Evolutionary conservation across 2,329 filamentous ascomycete species (phyloP).

Genomic region (Fusarium sp.): DNA sequence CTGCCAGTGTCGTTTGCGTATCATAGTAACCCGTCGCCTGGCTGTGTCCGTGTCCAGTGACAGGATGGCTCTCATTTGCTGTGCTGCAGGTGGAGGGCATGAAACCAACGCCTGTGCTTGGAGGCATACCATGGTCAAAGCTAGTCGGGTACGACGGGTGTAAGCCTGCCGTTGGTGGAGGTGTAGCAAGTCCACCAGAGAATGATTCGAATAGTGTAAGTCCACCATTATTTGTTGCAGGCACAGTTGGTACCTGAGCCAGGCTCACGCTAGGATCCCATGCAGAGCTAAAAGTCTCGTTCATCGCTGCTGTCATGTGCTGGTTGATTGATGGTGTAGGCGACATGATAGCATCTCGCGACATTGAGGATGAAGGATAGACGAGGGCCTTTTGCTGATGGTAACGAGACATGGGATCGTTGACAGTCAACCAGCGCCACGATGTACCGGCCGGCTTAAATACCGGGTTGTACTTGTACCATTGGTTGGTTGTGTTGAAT

Average conservation of each 20-base stretch:
- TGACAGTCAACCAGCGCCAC: constrained; percentile 73
- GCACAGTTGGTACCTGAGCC: constrained; percentile 53
- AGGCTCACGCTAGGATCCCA: constrained; percentile 59
- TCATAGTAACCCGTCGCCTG: constrained; percentile 52
- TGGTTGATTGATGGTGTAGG: constrained; percentile 65
- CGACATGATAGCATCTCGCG: constrained; percentile 65
- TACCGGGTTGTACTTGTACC: constrained; percentile 62
- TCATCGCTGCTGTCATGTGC: constrained; percentile 68
- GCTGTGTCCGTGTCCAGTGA: constrained; percentile 44
- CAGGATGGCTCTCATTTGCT: constrained; percentile 45
- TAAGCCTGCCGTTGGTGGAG: constrained; percentile 67
- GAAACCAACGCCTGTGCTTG: constrained; percentile 50
- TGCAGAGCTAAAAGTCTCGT: constrained; percentile 66
- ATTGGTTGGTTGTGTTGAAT: constrained; percentile 67
- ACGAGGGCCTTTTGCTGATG: constrained; percentile 65
- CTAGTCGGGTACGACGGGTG: constrained; percentile 61
- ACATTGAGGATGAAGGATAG: constrained; percentile 52
- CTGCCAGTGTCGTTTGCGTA: constrained; percentile 50
- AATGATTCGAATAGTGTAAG: constrained; percentile 64
- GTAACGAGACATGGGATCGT: constrained; percentile 70
- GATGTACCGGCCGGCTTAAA: constrained; percentile 67
- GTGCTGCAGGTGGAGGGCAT: constrained; percentile 50
- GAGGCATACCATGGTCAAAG: constrained; percentile 58
- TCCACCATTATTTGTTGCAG: constrained; percentile 52
- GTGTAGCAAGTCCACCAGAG: constrained; percentile 67